phyloP scores from a whole-genome alignment of 2,329 filamentous ascomycete species.

The Fusarium sp. region DNA sequence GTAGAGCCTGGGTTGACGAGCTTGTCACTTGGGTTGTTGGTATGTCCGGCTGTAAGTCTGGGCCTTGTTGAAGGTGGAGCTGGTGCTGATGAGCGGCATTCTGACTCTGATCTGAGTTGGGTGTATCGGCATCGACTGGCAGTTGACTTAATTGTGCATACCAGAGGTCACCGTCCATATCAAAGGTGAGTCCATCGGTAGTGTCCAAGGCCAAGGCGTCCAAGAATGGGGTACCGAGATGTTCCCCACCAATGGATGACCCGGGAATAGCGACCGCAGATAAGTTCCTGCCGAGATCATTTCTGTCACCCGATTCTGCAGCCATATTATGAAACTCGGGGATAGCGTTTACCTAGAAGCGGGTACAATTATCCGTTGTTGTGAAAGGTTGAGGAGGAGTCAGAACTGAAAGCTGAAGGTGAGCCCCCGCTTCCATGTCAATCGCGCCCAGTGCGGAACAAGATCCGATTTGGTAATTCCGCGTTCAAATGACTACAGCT shows the following conservation, averaged over 20 bases:
- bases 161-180: background rate
- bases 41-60: background rate
- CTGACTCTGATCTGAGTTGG: background rate
- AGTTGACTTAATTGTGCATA: background rate
- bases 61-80: background rate
- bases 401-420: background rate
- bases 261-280: background rate
- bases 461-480: background rate
- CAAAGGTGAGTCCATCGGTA: background rate
- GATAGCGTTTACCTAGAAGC: background rate
- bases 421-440: background rate
- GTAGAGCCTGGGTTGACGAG: background rate
- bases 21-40: background rate
- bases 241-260: background rate
- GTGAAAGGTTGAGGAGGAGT: constrained; percentile 3
- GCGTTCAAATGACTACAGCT: background rate
- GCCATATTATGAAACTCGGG: background rate
- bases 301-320: background rate
- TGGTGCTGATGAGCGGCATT: background rate
- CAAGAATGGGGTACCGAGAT: background rate
- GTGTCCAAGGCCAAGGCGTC: background rate
- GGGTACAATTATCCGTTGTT: constrained; percentile 11
- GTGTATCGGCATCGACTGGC: background rate
- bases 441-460: background rate
- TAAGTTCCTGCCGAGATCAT: background rate